Conservation (phyloP, 2,329 filamentous ascomycete species). For the Botryotinia globosa region DNA sequence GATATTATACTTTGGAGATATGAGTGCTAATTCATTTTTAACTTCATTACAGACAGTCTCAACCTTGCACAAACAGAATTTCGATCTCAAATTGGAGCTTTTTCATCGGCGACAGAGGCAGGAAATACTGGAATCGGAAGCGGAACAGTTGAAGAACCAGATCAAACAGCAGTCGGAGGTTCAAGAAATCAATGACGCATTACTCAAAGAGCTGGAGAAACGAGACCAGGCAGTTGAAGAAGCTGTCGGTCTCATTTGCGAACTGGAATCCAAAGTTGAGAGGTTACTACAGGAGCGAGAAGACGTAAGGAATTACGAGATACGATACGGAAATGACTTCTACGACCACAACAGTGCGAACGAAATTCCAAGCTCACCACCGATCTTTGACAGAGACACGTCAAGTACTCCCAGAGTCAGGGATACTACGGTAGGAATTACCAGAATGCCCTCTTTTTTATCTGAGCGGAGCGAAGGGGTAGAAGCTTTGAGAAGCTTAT, state of each 20-base stretch:
- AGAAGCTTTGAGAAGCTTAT: slow-evolving; percentile 59
- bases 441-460: slow-evolving; percentile 63
- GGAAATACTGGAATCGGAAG: slow-evolving; percentile 53
- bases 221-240: slow-evolving; percentile 69
- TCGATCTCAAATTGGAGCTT: slow-evolving; percentile 71
- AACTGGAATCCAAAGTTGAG: slow-evolving; percentile 59
- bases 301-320: slow-evolving; percentile 52
- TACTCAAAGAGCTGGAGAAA: slow-evolving; percentile 61
- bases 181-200: slow-evolving; percentile 55
- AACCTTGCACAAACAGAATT: slow-evolving; percentile 71
- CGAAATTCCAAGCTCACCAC: slow-evolving; percentile 32
- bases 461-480: slow-evolving; percentile 59
- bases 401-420: not conserved
- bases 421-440: slow-evolving; percentile 42
- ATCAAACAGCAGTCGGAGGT: slow-evolving; percentile 47
- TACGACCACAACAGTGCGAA: slow-evolving; percentile 27
- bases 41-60: slow-evolving; percentile 54
- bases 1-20: slow-evolving; percentile 19
- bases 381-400: slow-evolving; percentile 22
- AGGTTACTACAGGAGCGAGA: slow-evolving; percentile 52
- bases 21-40: not conserved
- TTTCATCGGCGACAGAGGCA: slow-evolving; percentile 67
- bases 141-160: slow-evolving; percentile 51
- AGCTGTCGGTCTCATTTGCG: slow-evolving; percentile 66
- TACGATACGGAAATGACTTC: slow-evolving; percentile 31